Base-by-base conservation (phyloP, 768 basidiomycete genomes). In the Hygrocybe punicea region DNA sequence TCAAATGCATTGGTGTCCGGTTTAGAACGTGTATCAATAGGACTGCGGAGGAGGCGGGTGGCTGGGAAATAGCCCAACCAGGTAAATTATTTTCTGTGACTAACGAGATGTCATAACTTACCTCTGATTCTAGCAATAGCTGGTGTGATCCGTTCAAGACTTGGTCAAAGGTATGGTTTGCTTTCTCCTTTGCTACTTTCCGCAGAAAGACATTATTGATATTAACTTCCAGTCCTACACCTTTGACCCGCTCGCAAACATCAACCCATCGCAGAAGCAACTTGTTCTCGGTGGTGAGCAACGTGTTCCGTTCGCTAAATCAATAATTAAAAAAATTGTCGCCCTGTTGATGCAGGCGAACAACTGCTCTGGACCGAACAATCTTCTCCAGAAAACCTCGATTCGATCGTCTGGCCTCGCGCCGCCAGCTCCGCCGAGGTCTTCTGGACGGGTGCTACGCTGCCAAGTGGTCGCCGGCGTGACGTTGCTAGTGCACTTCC, bases 131-230 rank as follows among this genome's bases (percentile, higher is more conserved):
- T 19, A 42, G 39, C 4, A 82, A 82, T 58, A 84, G 82, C 63
- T 89, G 87, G 85, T 89, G 86, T 64, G 85, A 86, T 63, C 86
- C 87, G 0, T 89, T 85, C 82, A 89, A 89, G 69, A 84, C 84
- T 5, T 92, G 89, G 89, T 83, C 87, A 65, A 80, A 83, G 71
- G 86, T 87, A 53, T 7, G 59, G 47, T 6, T 48, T 10, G n/a
- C n/a, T n/a, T 16, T 49, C 16, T 17, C 17, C 39, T 10, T 25
- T 21, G 17, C 29, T 29, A 8, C 8, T 29, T 29, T 29, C 29
- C 29, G 29, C 29, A 29, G 29, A 29, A 29, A 29, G 4, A n/a
- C 39, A 46, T 44, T 42, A 21, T 17, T 34, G 8, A 16, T 24
- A 9, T n/a, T n/a, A 47, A 48, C 46, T 5, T 48, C 29, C 50